These are phyloP conservation scores for Psilocybe subaeruginosa DNA, from an alignment of 768 basidiomycete genomes.

Conservation along the genomic window DNA sequence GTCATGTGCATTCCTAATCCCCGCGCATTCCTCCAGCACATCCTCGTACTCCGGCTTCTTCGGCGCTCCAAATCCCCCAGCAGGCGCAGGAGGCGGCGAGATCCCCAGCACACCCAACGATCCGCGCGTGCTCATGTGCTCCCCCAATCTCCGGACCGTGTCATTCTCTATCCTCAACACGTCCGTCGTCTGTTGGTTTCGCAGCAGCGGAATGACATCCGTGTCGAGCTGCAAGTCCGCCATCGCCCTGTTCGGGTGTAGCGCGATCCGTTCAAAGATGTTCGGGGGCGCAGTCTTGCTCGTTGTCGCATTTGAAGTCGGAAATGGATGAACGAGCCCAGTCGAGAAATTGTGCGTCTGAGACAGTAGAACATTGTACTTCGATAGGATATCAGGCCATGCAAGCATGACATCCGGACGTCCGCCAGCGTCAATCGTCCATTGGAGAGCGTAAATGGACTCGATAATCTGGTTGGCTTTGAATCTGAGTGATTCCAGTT, in stretches of 20 bases:
- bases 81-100: slow-evolving; percentile 27
- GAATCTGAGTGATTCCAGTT: slow-evolving; percentile 78
- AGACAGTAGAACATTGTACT: slow-evolving; percentile 83
- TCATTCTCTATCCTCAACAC: slow-evolving; percentile 74
- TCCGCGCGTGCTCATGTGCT: slow-evolving; percentile 66
- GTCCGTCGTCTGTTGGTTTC: slow-evolving; percentile 80
- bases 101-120: slow-evolving; percentile 51
- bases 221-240: slow-evolving; percentile 72
- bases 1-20: slow-evolving; percentile 74
- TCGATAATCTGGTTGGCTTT: slow-evolving; percentile 82
- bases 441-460: slow-evolving; percentile 66
- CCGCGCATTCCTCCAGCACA: slow-evolving; percentile 65
- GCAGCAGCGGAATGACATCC: slow-evolving; percentile 72
- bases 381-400: slow-evolving; percentile 87
- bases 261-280: slow-evolving; percentile 64
- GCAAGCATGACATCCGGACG: slow-evolving; percentile 66
- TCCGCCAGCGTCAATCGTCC: slow-evolving; percentile 62
- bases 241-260: slow-evolving; percentile 64
- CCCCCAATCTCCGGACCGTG: slow-evolving; percentile 69
- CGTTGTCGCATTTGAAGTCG: slow-evolving; percentile 20
- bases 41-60: slow-evolving; percentile 61
- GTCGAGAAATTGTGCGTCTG: slow-evolving; percentile 81
- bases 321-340: slow-evolving; percentile 50
- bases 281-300: slow-evolving; percentile 32
- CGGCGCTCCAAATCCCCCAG: slow-evolving; percentile 29